phyloP scores from a whole-genome alignment of 1,284 basidiomycete species.

The Cyathus pygmaeus region DNA sequence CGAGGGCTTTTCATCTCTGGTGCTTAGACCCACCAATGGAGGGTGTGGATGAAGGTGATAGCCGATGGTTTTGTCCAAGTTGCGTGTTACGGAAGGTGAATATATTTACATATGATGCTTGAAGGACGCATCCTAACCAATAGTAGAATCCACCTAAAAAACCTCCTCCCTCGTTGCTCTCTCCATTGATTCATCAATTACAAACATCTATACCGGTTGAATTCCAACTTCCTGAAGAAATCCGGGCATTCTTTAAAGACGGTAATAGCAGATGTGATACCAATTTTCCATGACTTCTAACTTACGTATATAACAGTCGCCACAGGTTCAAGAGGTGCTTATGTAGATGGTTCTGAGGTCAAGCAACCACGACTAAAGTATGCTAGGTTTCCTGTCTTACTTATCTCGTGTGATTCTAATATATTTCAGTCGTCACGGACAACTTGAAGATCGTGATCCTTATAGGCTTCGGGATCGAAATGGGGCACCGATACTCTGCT shows the following conservation, averaged over 20 bases:
- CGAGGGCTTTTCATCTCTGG: conserved; percentile 94
- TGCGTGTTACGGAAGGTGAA: conserved; percentile 77
- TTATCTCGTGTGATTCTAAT: conserved; percentile 14
- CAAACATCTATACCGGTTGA: conserved; percentile 78
- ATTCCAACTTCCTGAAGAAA: conserved; percentile 90
- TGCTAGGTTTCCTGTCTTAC: conserved; percentile 39
- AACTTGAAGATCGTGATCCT: conserved; percentile 92
- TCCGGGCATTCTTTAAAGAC: conserved; percentile 88
- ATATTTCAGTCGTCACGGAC: conserved; percentile 79
- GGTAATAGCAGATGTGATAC: conserved; percentile 57
- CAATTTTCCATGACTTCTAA: conserved; percentile 15
- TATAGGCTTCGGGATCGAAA: conserved; percentile 89
- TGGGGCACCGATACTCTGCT: conserved; percentile 86
- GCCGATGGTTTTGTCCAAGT: conserved; percentile 90
- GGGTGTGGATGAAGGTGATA: conserved; percentile 85
- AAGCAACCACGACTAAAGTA: conserved; percentile 84
- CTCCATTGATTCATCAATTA: conserved; percentile 75
- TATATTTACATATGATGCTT: conserved; percentile 15
- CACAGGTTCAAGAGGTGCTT: conserved; percentile 78
- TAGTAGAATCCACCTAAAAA: conserved; percentile 72
- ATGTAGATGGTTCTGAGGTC: conserved; percentile 80
- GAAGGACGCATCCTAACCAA: conserved; percentile 19
- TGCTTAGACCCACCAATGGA: conserved; percentile 97
- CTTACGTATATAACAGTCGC: conserved; percentile 59
- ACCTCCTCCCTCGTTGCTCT: conserved; percentile 69